phyloP scores from a whole-genome alignment of 2,329 filamentous ascomycete species.

The Arthrobotrys musiformis region DNA sequence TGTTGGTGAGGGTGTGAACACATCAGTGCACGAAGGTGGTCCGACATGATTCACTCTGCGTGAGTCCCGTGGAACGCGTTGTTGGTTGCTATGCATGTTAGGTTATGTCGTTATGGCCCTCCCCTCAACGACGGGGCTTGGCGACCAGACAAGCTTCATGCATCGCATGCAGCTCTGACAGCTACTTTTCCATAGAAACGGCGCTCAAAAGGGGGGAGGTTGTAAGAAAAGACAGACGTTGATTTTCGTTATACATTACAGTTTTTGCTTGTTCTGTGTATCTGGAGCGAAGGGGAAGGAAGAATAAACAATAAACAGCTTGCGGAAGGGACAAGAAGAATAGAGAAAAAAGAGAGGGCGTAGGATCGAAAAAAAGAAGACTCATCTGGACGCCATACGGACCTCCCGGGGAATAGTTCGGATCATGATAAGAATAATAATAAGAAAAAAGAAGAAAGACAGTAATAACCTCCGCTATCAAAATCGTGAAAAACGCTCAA shows the following conservation, averaged over 20 bases:
- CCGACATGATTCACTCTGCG: too few species aligned
- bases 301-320: not conserved
- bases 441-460: slow-evolving; percentile 5
- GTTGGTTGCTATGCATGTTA: slow-evolving; percentile 29
- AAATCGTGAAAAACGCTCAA: slow-evolving; percentile 16
- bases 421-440: not conserved
- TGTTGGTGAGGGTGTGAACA: too few species aligned
- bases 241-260: slow-evolving; percentile 47
- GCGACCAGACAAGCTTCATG: too few species aligned
- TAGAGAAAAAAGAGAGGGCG: not conserved
- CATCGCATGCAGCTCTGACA: slow-evolving; percentile 16
- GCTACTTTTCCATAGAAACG: slow-evolving; percentile 12
- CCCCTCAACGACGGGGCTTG: slow-evolving; percentile 19
- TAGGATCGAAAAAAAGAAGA: slow-evolving; percentile 18
- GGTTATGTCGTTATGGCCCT: slow-evolving; percentile 13
- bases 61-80: slow-evolving; percentile 44
- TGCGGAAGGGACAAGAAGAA: not conserved
- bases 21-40: too few species aligned
- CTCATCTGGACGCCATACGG: slow-evolving; percentile 32
- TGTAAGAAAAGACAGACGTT: not conserved
- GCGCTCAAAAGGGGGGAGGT: not conserved
- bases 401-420: not conserved
- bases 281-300: not conserved
- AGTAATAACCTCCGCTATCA: slow-evolving; percentile 17
- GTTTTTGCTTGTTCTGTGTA: not conserved